A percentile compares a stretch with the other conserved stretches of the same genome.
Evolutionary conservation across 345 rosid species (phyloP).

Genomic region (Kernera saxatilis): DNA sequence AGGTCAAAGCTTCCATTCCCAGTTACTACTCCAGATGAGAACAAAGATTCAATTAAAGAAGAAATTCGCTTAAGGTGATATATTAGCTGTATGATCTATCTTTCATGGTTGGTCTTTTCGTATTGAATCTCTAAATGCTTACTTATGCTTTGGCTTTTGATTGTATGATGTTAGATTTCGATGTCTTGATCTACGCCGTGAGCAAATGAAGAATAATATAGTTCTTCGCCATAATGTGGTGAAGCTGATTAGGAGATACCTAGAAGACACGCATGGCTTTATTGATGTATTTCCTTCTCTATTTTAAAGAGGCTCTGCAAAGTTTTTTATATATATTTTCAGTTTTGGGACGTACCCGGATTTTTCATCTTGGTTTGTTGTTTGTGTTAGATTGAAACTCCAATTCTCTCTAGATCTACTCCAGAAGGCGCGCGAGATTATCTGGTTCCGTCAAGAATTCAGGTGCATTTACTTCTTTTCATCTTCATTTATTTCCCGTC

Average conservation of each 20-base stretch:
- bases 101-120: background rate
- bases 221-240: conserved; percentile 81
- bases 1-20: conserved; percentile 78
- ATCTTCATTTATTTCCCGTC: background rate
- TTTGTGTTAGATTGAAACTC: conserved; percentile 92
- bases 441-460: conserved; percentile 94
- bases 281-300: conserved; percentile 55
- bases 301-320: background rate
- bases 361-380: conserved; percentile 43
- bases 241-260: conserved; percentile 76
- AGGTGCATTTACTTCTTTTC: conserved; percentile 44
- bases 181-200: conserved; percentile 89
- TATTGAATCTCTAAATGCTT: background rate
- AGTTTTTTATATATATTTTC: background rate
- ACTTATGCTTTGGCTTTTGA: background rate
- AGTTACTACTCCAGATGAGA: conserved; percentile 78
- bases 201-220: conserved; percentile 75
- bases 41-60: conserved; percentile 66
- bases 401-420: conserved; percentile 90
- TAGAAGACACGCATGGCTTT: conserved; percentile 84
- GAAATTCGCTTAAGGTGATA: conserved; percentile 86
- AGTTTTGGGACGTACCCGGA: background rate
- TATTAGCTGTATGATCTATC: background rate
- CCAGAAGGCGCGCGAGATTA: conserved; percentile 99
- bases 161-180: conserved; percentile 53